These are phyloP conservation scores for Sanguinoderma infundibulare DNA, from an alignment of 1,284 basidiomycete genomes.

Conservation along the genomic window DNA sequence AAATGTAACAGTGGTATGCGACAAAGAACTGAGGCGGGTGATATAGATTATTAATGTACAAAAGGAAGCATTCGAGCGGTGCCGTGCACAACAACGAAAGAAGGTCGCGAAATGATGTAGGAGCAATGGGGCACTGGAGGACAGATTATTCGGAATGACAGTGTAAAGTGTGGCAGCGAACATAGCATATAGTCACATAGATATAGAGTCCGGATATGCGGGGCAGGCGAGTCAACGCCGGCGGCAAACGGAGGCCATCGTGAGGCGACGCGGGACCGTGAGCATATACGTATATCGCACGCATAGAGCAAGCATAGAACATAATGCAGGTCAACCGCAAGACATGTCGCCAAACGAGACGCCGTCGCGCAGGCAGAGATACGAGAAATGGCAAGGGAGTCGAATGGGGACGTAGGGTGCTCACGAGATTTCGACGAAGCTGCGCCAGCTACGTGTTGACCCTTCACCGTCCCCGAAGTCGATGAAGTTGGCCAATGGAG, in stretches of 20 bases:
- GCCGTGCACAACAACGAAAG: conserved; percentile 2
- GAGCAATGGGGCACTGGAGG: neutral
- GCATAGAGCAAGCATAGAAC: conserved; percentile 4
- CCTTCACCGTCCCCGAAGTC: conserved; percentile 59
- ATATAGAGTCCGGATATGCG: neutral
- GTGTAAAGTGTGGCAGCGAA: conserved; percentile 4
- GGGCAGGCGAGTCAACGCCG: conserved; percentile 8
- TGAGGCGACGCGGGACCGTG: neutral
- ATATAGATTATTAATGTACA: conserved; percentile 9
- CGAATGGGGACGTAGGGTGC: neutral
- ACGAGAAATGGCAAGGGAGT: too few relatives aligned
- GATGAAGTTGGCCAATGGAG: conserved; percentile 62
- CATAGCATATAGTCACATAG: conserved; percentile 15
- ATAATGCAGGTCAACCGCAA: conserved; percentile 6
- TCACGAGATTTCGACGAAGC: conserved; percentile 60
- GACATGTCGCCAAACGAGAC: neutral
- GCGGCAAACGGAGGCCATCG: neutral
- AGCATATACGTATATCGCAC: conserved; percentile 7
- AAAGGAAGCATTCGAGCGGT: neutral
- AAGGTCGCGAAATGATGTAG: neutral
- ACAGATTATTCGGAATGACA: conserved; percentile 13
- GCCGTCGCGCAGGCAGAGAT: neutral
- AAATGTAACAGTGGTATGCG: neutral
- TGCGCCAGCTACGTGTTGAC: conserved; percentile 56
- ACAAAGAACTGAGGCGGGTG: neutral